A percentile compares a stretch with the other conserved stretches of the same genome.
These are phyloP conservation scores for Thalassiosira exigua DNA, from an alignment of 352 stramenopile species.

Conservation along the genomic window DNA sequence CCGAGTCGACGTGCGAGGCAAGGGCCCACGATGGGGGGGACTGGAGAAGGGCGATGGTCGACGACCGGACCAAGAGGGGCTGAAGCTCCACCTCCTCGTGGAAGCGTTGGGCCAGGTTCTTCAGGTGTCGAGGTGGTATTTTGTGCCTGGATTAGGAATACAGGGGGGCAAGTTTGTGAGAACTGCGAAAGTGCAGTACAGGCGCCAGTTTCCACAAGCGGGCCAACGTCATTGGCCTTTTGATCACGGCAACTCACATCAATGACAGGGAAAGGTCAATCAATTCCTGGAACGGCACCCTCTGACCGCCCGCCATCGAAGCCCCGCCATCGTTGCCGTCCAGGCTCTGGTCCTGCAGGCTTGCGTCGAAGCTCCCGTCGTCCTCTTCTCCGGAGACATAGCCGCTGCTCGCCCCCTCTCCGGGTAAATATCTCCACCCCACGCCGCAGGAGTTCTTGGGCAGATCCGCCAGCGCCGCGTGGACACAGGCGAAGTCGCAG, in stretches of 20 bases:
- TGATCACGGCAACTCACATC: no score
- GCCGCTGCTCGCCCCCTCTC: constrained; percentile 15
- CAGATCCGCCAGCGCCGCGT: constrained; percentile 68
- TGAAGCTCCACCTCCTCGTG: constrained; percentile 50
- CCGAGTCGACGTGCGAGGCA: constrained; percentile 46
- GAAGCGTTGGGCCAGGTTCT: constrained; percentile 64
- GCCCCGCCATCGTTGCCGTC: constrained; percentile 38
- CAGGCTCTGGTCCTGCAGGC: constrained; percentile 44
- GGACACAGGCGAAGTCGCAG: constrained; percentile 80
- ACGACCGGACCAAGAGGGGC: constrained; percentile 42
- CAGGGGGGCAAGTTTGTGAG: background rate
- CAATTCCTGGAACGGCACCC: constrained; percentile 81
- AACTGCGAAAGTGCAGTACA: no score
- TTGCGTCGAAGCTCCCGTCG: constrained; percentile 49
- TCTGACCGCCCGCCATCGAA: constrained; percentile 8
- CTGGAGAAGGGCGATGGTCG: constrained; percentile 64
- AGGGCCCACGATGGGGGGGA: constrained; percentile 59
- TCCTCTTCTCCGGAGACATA: constrained; percentile 50
- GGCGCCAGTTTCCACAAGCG: no score
- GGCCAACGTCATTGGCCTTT: no score
- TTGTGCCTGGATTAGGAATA: constrained; percentile 42
- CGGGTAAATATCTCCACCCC: constrained; percentile 68
- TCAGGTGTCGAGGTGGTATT: constrained; percentile 70
- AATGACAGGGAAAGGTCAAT: constrained; percentile 74
- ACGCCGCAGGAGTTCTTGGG: constrained; percentile 76